A percentile compares a stretch with the other conserved stretches of the same genome.
phyloP scores from a whole-genome alignment of 2,329 filamentous ascomycete species.

The Fusarium sterilihyphosum region DNA sequence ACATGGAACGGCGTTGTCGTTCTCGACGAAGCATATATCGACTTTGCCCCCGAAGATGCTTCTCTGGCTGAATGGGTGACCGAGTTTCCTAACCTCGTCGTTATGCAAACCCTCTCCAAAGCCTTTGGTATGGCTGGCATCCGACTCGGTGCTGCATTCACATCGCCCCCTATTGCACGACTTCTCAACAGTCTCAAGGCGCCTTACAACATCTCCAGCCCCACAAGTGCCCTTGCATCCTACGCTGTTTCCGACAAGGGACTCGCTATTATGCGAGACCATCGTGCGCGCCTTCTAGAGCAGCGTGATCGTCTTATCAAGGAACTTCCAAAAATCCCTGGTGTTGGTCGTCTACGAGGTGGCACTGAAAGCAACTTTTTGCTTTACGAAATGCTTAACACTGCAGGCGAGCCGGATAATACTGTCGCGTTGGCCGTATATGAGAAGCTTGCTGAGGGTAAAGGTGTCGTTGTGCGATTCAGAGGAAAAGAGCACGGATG shows the following conservation, averaged over 20 bases:
- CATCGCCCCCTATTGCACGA: constrained; percentile 75
- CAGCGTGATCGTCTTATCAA: constrained; percentile 81
- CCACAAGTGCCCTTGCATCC: constrained; percentile 82
- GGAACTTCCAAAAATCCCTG: constrained; percentile 78
- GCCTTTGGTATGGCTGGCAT: constrained; percentile 97
- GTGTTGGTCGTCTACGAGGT: constrained; percentile 83
- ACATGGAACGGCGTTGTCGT: constrained; percentile 96
- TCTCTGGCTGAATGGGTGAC: constrained; percentile 91
- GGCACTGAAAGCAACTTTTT: constrained; percentile 88
- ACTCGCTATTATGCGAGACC: constrained; percentile 75
- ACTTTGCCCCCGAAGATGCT: constrained; percentile 81
- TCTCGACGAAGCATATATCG: constrained; percentile 94
- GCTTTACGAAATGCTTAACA: constrained; percentile 86
- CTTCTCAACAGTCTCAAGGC: constrained; percentile 94
- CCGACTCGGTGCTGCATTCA: constrained; percentile 86
- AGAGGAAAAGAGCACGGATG: constrained; percentile 93
- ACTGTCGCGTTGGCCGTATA: constrained; percentile 81
- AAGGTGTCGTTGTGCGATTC: constrained; percentile 92
- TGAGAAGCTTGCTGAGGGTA: constrained; percentile 82
- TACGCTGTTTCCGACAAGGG: constrained; percentile 76
- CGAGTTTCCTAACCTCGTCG: constrained; percentile 94
- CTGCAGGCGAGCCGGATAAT: constrained; percentile 80
- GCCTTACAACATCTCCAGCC: constrained; percentile 93
- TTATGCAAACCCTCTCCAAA: constrained; percentile 99
- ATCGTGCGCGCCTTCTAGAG: constrained; percentile 74